Percentiles rank a stretch among this genome's conserved stretches.
Conservation (phyloP, 345 rosid species). For the Stellera chamaejasme region DNA sequence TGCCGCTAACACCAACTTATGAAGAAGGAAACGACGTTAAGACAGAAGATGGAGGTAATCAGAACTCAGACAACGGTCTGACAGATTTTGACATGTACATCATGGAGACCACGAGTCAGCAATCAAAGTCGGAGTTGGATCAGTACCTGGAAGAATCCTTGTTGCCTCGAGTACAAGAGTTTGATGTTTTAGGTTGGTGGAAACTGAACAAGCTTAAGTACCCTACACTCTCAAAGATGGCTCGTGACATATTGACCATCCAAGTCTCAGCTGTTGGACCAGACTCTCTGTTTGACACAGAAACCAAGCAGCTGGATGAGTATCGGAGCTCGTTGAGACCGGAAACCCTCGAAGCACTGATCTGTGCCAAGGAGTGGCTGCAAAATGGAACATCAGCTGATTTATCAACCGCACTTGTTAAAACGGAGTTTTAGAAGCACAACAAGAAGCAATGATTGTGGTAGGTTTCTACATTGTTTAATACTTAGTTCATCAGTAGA, state of each 20-base stretch:
- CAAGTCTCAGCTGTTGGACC: slow-evolving; percentile 51
- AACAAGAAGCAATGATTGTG: slow-evolving; percentile 1
- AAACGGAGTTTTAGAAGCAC: slow-evolving; percentile 43
- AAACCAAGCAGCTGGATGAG: slow-evolving; percentile 48
- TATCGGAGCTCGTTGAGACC: slow-evolving; percentile 72
- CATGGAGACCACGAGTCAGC: slow-evolving; percentile 66
- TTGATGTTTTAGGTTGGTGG: slow-evolving; percentile 90
- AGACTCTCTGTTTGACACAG: slow-evolving; percentile 50
- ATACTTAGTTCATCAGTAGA: slow-evolving; percentile 8
- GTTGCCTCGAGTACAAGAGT: slow-evolving; percentile 66
- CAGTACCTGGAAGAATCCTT: slow-evolving; percentile 81
- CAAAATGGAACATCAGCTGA: slow-evolving; percentile 27
- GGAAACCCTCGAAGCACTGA: slow-evolving; percentile 80
- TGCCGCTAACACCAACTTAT: slow-evolving; percentile 53
- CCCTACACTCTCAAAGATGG: slow-evolving; percentile 85
- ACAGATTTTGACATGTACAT: slow-evolving; percentile 75
- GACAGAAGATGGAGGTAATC: slow-evolving; percentile 26
- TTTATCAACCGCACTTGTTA: slow-evolving; percentile 36
- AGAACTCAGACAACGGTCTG: slow-evolving; percentile 50
- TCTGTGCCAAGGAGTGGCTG: slow-evolving; percentile 89
- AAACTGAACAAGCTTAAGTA: slow-evolving; percentile 73
- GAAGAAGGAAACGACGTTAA: slow-evolving; percentile 37
- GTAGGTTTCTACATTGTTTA: slow-evolving; percentile 13
- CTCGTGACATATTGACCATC: slow-evolving; percentile 65
- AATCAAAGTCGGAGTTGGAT: slow-evolving; percentile 76